Conservation (phyloP, 2,329 filamentous ascomycete species). For the Gremmenia infestans region DNA sequence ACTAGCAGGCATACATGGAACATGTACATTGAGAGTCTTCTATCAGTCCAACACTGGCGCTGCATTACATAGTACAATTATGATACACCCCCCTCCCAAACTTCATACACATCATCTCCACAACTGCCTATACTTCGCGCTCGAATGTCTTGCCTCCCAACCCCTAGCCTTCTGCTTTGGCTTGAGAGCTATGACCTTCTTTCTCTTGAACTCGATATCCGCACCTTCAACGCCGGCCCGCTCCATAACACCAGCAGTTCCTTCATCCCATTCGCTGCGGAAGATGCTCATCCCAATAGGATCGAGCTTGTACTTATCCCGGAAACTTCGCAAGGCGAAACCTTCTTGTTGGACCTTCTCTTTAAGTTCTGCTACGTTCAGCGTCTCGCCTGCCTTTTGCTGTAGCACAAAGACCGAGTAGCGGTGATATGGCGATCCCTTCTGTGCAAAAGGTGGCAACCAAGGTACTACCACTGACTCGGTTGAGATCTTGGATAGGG, state of each 20-base stretch:
- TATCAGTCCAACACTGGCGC: background rate
- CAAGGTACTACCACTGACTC: conserved; percentile 71
- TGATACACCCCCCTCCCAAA: background rate
- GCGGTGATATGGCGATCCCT: conserved; percentile 87
- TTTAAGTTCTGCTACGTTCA: conserved; percentile 56
- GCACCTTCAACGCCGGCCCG: conserved; percentile 68
- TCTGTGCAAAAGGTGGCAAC: conserved; percentile 81
- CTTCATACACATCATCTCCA: conserved; percentile 17
- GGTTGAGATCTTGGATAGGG: conserved; percentile 57
- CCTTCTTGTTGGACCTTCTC: conserved; percentile 54
- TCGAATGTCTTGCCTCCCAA: conserved; percentile 62
- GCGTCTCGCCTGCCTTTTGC: conserved; percentile 57
- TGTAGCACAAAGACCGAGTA: conserved; percentile 78
- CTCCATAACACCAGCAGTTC: conserved; percentile 81
- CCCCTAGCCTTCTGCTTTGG: conserved; percentile 54
- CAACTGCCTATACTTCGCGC: conserved; percentile 58
- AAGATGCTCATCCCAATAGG: conserved; percentile 85
- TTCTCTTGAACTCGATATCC: conserved; percentile 79
- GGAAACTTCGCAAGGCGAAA: conserved; percentile 72
- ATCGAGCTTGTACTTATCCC: conserved; percentile 61
- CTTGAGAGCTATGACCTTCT: conserved; percentile 67
- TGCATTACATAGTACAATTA: background rate
- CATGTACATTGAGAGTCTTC: background rate
- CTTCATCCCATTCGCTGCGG: conserved; percentile 84
- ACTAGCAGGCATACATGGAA: background rate